phyloP scores from a whole-genome alignment of 768 basidiomycete genomes.

The Filobasidium wieringae region DNA sequence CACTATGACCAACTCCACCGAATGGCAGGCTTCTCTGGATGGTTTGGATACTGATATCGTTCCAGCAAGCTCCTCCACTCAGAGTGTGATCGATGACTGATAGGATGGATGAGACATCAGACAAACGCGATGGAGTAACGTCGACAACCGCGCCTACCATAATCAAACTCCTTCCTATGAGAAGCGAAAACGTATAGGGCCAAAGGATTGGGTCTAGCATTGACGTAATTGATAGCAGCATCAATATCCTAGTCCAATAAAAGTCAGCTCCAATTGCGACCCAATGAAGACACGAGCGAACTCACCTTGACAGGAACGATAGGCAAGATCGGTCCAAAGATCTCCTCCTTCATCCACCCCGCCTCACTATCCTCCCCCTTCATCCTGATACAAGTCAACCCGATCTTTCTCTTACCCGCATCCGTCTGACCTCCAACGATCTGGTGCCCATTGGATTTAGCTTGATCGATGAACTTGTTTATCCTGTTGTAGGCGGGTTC shows the following conservation, averaged over 20 bases:
- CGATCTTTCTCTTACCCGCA: constrained; percentile 22
- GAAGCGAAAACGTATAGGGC: constrained; percentile 35
- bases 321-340: constrained; percentile 38
- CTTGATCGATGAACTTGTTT: constrained; percentile 22
- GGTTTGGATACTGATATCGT: constrained; percentile 22
- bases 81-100: constrained; percentile 31
- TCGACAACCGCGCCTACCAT: constrained; percentile 23
- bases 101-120: not conserved
- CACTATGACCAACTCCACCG: constrained; percentile 37
- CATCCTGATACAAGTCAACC: constrained; percentile 28
- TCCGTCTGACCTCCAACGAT: constrained; percentile 32
- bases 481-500: constrained; percentile 22
- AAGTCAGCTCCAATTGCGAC: not conserved
- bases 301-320: constrained; percentile 35
- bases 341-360: constrained; percentile 29
- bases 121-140: not conserved
- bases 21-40: constrained; percentile 25
- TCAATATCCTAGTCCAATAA: constrained; percentile 23
- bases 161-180: constrained; percentile 21
- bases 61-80: constrained; percentile 33
- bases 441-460: constrained; percentile 27
- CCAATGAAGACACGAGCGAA: not conserved
- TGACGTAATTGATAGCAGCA: constrained; percentile 33
- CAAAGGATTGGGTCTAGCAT: constrained; percentile 28
- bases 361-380: constrained; percentile 21